Percentiles rank a stretch among this genome's conserved stretches.
Evolutionary conservation across 208 protist species (phyloP).

Genomic region (Leishmania lainsoni): DNA sequence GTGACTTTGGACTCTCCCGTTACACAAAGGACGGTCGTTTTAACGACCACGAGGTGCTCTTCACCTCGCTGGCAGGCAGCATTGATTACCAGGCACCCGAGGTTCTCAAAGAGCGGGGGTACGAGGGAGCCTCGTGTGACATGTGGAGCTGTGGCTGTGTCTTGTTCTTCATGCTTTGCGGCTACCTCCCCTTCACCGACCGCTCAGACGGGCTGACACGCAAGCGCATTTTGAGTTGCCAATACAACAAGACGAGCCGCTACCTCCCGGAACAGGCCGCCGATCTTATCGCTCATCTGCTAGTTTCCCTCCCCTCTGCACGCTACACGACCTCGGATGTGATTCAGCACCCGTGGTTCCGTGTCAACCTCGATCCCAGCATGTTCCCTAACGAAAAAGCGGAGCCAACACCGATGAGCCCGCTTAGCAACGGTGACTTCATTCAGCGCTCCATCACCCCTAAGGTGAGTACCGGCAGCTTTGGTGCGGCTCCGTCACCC

Average conservation of each 20-base stretch:
- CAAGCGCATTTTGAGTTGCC: conserved; percentile 80
- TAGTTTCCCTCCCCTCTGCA: conserved; percentile 57
- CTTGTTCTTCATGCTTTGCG: conserved; percentile 98
- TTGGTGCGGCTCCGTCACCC: conserved; percentile 31
- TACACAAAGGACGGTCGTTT: conserved; percentile 82
- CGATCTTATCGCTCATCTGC: conserved; percentile 79
- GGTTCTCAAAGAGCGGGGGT: conserved; percentile 87
- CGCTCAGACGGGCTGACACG: conserved; percentile 81
- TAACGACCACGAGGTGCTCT: conserved; percentile 70
- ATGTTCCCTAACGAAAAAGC: conserved; percentile 64
- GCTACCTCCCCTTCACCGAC: conserved; percentile 97
- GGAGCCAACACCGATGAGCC: conserved; percentile 37
- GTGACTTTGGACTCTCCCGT: conserved; percentile 92
- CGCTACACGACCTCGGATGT: conserved; percentile 79
- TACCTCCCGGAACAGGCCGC: conserved; percentile 72
- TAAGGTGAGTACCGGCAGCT: conserved; percentile 29
- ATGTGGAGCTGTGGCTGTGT: conserved; percentile 98
- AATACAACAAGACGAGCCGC: conserved; percentile 84
- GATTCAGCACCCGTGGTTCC: conserved; percentile 86
- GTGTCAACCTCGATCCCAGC: conserved; percentile 58
- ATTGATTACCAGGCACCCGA: conserved; percentile 93
- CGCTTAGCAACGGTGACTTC: conserved; percentile 47
- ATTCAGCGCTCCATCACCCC: conserved; percentile 70
- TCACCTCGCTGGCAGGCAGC: conserved; percentile 84
- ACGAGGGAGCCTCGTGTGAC: conserved; percentile 94